A percentile compares a stretch with the other conserved stretches of the same genome.
phyloP scores from a whole-genome alignment of 306 rosid species.

The Inga oerstediana region DNA sequence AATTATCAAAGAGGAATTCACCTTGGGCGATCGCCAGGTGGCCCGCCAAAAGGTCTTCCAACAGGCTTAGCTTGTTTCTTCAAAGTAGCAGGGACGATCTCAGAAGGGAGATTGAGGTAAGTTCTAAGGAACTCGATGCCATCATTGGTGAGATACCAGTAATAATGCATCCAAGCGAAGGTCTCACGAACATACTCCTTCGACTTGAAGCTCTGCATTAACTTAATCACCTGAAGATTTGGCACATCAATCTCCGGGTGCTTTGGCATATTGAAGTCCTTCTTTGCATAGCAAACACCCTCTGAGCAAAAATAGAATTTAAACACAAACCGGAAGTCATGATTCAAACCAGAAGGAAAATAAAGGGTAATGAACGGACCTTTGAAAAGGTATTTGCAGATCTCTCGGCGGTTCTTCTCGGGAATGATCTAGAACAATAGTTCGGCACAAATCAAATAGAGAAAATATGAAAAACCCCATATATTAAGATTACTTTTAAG shows the following conservation, averaged over 20 bases:
- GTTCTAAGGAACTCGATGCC: constrained; percentile 85
- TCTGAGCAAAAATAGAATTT: constrained; percentile 23
- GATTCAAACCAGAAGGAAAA: not conserved
- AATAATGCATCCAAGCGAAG: constrained; percentile 93
- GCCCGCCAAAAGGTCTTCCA: constrained; percentile 77
- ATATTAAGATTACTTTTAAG: no score
- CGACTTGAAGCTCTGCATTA: constrained; percentile 92
- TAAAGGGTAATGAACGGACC: constrained; percentile 22
- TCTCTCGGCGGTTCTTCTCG: constrained; percentile 73
- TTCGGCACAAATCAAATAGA: no score
- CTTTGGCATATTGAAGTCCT: constrained; percentile 77
- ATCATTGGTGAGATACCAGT: constrained; percentile 86
- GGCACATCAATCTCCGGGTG: constrained; percentile 90
- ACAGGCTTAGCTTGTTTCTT: constrained; percentile 76
- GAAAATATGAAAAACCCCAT: no score
- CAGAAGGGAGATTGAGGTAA: constrained; percentile 86
- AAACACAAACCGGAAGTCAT: not conserved
- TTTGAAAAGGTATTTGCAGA: constrained; percentile 74
- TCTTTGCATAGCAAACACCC: constrained; percentile 78
- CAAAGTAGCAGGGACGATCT: constrained; percentile 87
- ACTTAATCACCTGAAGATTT: constrained; percentile 85
- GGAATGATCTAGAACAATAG: constrained; percentile 53
- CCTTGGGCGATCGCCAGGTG: constrained; percentile 86
- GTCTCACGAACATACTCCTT: constrained; percentile 85
- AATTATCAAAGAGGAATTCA: not conserved